Evolutionary conservation across 164 flowering plant genomes (phyloP), one percentile per base, ranked within the genome.

Genomic region (Nymphaea thermarum): DNA sequence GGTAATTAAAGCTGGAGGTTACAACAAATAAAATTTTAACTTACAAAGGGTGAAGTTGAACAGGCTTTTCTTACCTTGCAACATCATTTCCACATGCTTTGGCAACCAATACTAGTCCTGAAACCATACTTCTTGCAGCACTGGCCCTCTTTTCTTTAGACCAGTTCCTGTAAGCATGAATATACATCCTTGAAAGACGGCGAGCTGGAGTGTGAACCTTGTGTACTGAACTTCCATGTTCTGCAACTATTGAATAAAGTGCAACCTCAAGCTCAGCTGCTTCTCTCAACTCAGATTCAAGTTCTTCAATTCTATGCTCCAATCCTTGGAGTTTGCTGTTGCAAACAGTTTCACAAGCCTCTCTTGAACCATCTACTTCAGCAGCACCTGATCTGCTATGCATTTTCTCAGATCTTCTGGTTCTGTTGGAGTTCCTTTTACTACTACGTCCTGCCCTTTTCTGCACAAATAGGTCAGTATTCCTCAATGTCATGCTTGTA

Each of bases 21-120:
- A 25, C 36, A 25, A 25, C 36, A 25, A 25, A 25, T 25, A 25
- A 25, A 25, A 25, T 25, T 25, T 25, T 25, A 25, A 25, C 36
- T 25, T 25, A 25, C 36, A 25, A 25, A 25, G 36, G 36, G 36
- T 25, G 1, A 25, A 25, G 36, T 25, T 25, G 36, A 25, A 25
- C 36, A 25, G 36, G 36, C 1, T 25, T 25, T 25, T 25, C 59
- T n/a, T 81, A 91, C 97, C 98, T 89, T 44, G 97, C 87, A 41
- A 91, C 93, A 81, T 94, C 96, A 82, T 88, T 88, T 70, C 98
- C 98, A 77, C 98, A 91, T 63, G 98, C 84, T 83, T 90, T 94
- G 43, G 93, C 83, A 60, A 90, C 93, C 80, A 89, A 80, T 72
- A 89, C 77, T 68, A 94, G 74, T 68, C 98, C 98, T 43, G 98